phyloP scores from a whole-genome alignment of 257 asterid species.

The Forsythia viridissima region DNA sequence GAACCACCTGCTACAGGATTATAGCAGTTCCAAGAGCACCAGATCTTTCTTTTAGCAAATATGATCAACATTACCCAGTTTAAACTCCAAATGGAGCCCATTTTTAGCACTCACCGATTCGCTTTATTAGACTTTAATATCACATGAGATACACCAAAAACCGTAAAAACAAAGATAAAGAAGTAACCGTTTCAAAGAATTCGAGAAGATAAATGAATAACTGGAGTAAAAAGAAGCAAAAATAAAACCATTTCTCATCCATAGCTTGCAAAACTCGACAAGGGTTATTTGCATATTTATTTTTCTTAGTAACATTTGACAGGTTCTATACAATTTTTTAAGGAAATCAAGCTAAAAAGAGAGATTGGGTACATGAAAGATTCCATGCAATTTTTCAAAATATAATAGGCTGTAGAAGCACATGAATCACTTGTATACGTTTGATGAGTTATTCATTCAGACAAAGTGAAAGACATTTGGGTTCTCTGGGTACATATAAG shows the following conservation, averaged over 20 bases:
- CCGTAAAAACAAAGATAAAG: neutral
- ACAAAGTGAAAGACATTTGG: neutral
- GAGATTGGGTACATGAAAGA: neutral
- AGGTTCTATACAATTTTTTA: neutral
- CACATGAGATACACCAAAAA: conserved; percentile 7
- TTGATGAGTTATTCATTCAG: neutral
- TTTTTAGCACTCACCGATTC: neutral
- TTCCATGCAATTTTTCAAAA: neutral
- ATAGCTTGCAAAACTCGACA: neutral
- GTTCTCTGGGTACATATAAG: neutral
- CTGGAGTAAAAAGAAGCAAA: neutral
- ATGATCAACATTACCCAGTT: neutral
- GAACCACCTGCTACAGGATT: neutral
- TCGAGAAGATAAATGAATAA: neutral
- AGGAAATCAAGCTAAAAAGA: neutral
- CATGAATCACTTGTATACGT: too few relatives aligned
- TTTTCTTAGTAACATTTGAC: neutral
- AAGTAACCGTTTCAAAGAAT: neutral
- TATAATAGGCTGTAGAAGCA: neutral
- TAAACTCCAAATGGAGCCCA: neutral
- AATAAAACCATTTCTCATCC: too few relatives aligned
- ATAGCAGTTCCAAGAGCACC: neutral
- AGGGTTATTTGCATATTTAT: neutral
- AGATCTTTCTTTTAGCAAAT: neutral
- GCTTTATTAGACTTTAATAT: neutral